A percentile compares a stretch with the other conserved stretches of the same genome.
Conservation (phyloP, 2,329 filamentous ascomycete genomes). For the Fusarium hostae region DNA sequence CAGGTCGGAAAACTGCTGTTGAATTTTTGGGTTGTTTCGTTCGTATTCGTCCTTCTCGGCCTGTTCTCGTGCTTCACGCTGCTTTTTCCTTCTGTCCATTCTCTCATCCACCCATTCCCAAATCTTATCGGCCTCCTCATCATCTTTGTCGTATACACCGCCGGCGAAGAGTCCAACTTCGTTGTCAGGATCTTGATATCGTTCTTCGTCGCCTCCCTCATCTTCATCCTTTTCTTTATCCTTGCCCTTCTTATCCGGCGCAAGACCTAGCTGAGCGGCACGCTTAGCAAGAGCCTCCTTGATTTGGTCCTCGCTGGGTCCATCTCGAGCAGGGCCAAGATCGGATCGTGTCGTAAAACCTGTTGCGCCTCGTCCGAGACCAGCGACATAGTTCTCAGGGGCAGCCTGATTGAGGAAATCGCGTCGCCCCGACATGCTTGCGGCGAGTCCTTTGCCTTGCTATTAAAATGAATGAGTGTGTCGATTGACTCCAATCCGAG, state of each 20-base stretch:
- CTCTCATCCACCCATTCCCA: slow-evolving; percentile 96
- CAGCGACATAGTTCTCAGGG: slow-evolving; percentile 91
- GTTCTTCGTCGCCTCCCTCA: slow-evolving; percentile 79
- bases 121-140: slow-evolving; percentile 96
- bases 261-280: slow-evolving; percentile 82
- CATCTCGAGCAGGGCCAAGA: slow-evolving; percentile 92
- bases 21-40: slow-evolving; percentile 96
- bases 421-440: slow-evolving; percentile 69
- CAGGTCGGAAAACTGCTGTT: slow-evolving; percentile 95
- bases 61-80: slow-evolving; percentile 95
- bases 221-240: slow-evolving; percentile 78
- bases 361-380: slow-evolving; percentile 96
- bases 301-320: slow-evolving; percentile 97
- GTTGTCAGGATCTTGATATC: slow-evolving; percentile 96
- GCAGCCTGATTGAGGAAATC: slow-evolving; percentile 91
- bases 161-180: slow-evolving; percentile 95
- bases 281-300: slow-evolving; percentile 97
- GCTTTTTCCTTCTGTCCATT: slow-evolving; percentile 89
- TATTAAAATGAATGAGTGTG: not conserved
- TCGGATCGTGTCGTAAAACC: slow-evolving; percentile 98
- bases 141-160: slow-evolving; percentile 95
- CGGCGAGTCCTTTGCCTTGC: slow-evolving; percentile 27
- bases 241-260: slow-evolving; percentile 74
- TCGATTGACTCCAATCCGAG: not conserved
- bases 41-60: slow-evolving; percentile 95